These are phyloP conservation scores for Scutellaria barbata DNA, from an alignment of 257 asterid genomes.

Conservation along the genomic window DNA sequence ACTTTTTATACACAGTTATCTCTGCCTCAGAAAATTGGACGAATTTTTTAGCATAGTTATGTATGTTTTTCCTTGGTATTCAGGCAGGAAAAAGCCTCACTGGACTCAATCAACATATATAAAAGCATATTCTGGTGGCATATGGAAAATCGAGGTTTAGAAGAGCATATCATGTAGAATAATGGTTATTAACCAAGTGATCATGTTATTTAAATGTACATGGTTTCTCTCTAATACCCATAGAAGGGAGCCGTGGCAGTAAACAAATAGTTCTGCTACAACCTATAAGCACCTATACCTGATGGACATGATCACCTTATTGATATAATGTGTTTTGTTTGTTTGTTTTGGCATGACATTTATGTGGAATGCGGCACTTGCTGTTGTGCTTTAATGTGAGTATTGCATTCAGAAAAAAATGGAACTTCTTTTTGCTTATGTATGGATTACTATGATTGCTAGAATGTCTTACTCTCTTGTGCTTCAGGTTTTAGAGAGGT, in stretches of 20 bases:
- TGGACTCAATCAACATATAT: background rate
- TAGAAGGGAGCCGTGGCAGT: background rate
- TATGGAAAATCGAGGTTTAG: background rate
- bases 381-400: background rate
- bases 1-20: background rate
- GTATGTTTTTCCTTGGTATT: background rate
- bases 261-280: background rate
- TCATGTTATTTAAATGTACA: background rate
- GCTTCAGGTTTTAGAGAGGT: slow-evolving; percentile 77
- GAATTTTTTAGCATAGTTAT: background rate
- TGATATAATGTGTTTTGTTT: background rate
- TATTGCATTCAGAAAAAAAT: background rate
- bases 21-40: background rate
- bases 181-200: background rate
- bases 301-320: background rate
- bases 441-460: background rate
- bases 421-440: background rate
- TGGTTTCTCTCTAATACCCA: background rate
- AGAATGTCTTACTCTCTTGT: slow-evolving; percentile 6
- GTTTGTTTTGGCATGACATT: background rate
- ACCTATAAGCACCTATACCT: background rate
- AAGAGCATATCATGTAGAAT: background rate
- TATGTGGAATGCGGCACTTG: background rate
- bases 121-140: background rate
- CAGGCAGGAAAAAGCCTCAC: background rate